Evolutionary conservation across 108 stramenopile genomes (phyloP), one percentile per base, ranked within the genome.

Genomic region (Skeletonema potamos): DNA sequence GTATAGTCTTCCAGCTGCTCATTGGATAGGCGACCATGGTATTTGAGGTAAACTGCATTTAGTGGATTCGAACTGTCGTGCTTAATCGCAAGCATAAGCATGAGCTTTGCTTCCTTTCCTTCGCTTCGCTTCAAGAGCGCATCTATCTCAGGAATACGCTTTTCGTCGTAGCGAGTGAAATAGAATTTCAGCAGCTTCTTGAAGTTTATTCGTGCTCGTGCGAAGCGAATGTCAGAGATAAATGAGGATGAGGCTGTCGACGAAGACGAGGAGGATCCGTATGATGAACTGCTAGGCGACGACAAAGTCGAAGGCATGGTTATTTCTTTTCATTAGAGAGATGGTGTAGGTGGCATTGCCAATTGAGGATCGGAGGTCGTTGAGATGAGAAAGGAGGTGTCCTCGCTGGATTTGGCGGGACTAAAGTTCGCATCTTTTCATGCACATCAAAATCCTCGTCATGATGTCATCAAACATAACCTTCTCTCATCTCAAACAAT

Each of bases 21-120:
- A n/a, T 48, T 27, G 12, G 61, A 39, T 18, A 74, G 39, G 10
- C 62, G 24, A 22, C 62, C 54, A 10, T 22, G 22, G 11, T 30
- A 17, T 0, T 4, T 33, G 10, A 54, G 4, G 29, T 65, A 74
- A 0, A 59, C 41, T 1, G 46, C 26, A 30, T 74, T 66, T 7
- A 81, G 64, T 8, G 79, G 62, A 68, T 81, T 81, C 3, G 56
- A 54, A 15, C 64, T 43, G 37, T 70, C 32, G 39, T 74, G 73
- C 32, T 55, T 65, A 6, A n/a, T n/a, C n/a, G 73, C 61, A 10
- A 80, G 55, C 48, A 58, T 30, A 0, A 58, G 51, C 66, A 64
- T 67, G 0, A 81, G 51, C 29, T 73, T 65, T 18, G 66, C 36
- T 57, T 80, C 79, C 41, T 64, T 73, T 17, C 79, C 79, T 30